Conservation (phyloP, 305 asterid species). For the Striga hermonthica region DNA sequence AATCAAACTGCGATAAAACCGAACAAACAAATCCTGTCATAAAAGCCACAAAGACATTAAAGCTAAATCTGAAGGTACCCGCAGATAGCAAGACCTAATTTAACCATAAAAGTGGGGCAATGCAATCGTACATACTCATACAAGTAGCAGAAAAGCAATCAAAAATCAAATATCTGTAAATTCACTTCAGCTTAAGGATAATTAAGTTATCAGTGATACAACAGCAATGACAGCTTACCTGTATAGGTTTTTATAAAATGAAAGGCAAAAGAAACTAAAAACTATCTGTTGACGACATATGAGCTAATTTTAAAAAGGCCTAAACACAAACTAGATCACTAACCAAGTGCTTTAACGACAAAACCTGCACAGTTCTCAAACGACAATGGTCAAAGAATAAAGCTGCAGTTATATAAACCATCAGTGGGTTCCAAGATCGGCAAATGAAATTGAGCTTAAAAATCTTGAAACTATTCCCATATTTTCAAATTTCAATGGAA, state of each 20-base stretch:
- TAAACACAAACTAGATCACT: constrained; percentile 5
- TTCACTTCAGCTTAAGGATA: too few species aligned
- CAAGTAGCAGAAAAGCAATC: not conserved
- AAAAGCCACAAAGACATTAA: constrained; percentile 27
- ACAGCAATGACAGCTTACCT: not conserved
- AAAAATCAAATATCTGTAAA: too few species aligned
- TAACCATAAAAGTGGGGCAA: not conserved
- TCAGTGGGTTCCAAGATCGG: not conserved
- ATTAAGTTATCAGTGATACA: not conserved
- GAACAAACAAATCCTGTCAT: constrained; percentile 33
- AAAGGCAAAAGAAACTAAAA: not conserved
- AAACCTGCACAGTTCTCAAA: too few species aligned
- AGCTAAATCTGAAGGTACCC: constrained; percentile 14
- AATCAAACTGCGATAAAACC: constrained; percentile 19
- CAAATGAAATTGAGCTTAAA: not conserved
- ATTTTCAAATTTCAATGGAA: not conserved
- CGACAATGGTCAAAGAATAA: too few species aligned
- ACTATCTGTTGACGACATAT: not conserved
- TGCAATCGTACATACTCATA: not conserved
- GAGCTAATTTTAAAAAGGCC: not conserved
- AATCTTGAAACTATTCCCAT: not conserved
- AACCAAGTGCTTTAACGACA: not conserved
- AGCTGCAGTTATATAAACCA: too few species aligned
- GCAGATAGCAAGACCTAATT: not conserved
- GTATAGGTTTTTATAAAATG: not conserved